Conservation (phyloP, 2,329 filamentous ascomycete genomes). For the Alternaria consortialis region DNA sequence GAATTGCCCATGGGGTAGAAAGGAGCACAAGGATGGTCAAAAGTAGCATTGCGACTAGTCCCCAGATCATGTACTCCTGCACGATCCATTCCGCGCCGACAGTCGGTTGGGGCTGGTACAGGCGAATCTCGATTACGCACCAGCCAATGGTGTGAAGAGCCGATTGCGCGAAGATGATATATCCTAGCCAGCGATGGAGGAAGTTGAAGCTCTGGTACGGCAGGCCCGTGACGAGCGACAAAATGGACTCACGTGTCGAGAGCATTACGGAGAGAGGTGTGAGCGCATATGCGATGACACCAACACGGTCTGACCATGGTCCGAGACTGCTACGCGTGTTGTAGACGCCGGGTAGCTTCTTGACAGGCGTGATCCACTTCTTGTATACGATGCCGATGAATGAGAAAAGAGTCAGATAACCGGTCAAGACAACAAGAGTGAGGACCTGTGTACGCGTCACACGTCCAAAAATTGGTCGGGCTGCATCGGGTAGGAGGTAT, state of each 20-base stretch:
- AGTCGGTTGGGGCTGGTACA: slow-evolving; percentile 76
- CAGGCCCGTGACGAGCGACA: slow-evolving; percentile 74
- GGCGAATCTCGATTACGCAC: slow-evolving; percentile 70
- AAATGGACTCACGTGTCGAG: slow-evolving; percentile 72
- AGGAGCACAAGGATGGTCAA: slow-evolving; percentile 69
- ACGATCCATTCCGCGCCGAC: slow-evolving; percentile 66
- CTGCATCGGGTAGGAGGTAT: slow-evolving; percentile 69
- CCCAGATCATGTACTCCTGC: slow-evolving; percentile 77
- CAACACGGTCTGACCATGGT: slow-evolving; percentile 73
- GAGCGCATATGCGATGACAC: slow-evolving; percentile 75
- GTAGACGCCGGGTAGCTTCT: slow-evolving; percentile 61
- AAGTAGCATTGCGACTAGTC: slow-evolving; percentile 72
- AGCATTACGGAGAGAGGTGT: slow-evolving; percentile 75
- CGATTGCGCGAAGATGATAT: slow-evolving; percentile 74
- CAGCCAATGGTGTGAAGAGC: slow-evolving; percentile 75
- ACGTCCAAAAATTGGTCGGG: slow-evolving; percentile 68
- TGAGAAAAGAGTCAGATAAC: slow-evolving; percentile 71
- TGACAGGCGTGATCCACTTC: slow-evolving; percentile 75
- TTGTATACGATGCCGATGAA: slow-evolving; percentile 73
- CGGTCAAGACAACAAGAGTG: slow-evolving; percentile 65
- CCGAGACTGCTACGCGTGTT: slow-evolving; percentile 74
- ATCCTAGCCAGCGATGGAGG: slow-evolving; percentile 70
- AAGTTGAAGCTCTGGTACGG: slow-evolving; percentile 80
- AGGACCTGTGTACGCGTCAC: slow-evolving; percentile 74
- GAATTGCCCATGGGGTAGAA: slow-evolving; percentile 68